These are phyloP conservation scores for Alopecurus myosuroides DNA, from an alignment of 176 grass and related monocot species.

Conservation along the genomic window DNA sequence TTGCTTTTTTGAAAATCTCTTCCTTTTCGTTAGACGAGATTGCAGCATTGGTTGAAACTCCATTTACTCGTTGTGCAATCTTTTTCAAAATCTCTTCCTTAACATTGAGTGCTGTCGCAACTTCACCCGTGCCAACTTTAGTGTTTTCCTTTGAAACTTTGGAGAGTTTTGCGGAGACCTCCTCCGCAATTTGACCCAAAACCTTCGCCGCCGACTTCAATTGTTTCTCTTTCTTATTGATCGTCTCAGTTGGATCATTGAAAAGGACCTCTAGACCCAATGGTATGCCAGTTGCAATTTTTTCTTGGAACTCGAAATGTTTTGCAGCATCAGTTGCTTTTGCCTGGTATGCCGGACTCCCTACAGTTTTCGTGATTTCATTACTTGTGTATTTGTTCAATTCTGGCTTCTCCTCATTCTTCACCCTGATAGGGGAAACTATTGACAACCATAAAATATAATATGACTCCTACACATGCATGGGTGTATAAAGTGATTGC, in stretches of 20 bases:
- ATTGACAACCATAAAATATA: neutral
- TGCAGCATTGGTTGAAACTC: neutral
- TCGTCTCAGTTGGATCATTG: neutral
- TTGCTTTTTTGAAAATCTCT: neutral
- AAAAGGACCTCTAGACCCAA: too few species aligned
- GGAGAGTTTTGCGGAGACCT: slow-evolving; percentile 15
- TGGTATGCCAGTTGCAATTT: too few species aligned
- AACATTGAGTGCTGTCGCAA: neutral
- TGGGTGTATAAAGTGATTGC: neutral
- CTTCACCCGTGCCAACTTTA: neutral
- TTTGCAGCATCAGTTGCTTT: neutral
- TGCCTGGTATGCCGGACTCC: neutral
- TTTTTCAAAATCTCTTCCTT: slow-evolving; percentile 11
- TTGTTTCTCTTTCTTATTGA: neutral
- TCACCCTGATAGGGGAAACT: neutral
- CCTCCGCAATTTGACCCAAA: slow-evolving; percentile 5
- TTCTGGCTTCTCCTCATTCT: neutral
- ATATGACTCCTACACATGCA: neutral
- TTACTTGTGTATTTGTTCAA: neutral
- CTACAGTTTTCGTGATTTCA: neutral
- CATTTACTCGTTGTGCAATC: neutral
- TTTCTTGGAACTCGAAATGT: slow-evolving; percentile 13
- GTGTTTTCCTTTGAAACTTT: neutral
- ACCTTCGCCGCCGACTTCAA: slow-evolving; percentile 24
- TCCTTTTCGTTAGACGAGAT: neutral